These are phyloP conservation scores for Colletotrichum melonis DNA, from an alignment of 2,329 filamentous ascomycete species.

Conservation along the genomic window DNA sequence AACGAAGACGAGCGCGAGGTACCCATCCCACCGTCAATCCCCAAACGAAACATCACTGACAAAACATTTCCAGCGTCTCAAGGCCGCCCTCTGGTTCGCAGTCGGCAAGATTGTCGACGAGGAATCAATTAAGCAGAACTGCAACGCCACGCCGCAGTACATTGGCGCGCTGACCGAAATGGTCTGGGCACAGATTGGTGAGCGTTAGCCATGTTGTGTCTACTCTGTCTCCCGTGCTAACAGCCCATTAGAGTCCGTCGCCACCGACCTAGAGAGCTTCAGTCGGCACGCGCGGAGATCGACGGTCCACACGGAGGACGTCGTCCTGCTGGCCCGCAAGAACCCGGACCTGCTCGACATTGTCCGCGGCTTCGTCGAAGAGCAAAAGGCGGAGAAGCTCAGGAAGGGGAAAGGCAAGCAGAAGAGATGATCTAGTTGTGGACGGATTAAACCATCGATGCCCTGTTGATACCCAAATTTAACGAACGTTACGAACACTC, in stretches of 20 bases:
- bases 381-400: conserved; percentile 59
- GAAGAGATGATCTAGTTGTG: background rate
- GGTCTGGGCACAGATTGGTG: conserved; percentile 83
- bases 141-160: conserved; percentile 92
- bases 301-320: conserved; percentile 86
- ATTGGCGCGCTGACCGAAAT: conserved; percentile 88
- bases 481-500: background rate
- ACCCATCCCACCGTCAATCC: background rate
- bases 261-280: conserved; percentile 67
- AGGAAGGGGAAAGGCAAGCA: conserved; percentile 34
- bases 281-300: conserved; percentile 82
- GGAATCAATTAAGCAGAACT: conserved; percentile 76
- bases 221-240: background rate
- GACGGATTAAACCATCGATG: background rate
- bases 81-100: conserved; percentile 85
- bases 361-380: conserved; percentile 76
- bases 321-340: conserved; percentile 85
- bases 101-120: conserved; percentile 91
- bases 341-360: conserved; percentile 87
- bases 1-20: conserved; percentile 51
- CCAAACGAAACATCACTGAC: background rate
- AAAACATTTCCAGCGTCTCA: conserved; percentile 71
- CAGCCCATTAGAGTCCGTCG: conserved; percentile 61
- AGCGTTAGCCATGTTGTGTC: background rate
- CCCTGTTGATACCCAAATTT: conserved; percentile 22